Base-by-base conservation (phyloP, 78 protist species). In the Dictyostelium citrinum region DNA sequence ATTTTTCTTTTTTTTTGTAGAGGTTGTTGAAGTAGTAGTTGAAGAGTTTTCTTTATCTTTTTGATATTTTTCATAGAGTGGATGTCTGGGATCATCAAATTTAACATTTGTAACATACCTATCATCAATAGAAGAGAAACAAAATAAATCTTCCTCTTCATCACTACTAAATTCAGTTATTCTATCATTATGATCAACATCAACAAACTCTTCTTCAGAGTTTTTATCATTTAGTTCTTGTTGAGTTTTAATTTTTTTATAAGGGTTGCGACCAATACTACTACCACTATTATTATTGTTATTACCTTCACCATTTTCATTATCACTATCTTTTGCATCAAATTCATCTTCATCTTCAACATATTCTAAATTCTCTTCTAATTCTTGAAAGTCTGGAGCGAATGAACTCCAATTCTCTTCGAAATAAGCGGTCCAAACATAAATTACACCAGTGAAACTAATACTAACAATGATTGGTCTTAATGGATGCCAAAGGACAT, bases 341-440 rank as follows among this genome's bases (percentile, higher is more conserved):
- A 97, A 97, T 81, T 97, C 98, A 58, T 97, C 98, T 60, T 97
- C 98, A 37, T 60, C 24, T 90, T 97, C 98, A 1, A 64, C 22
- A 82, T 97, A 97, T 20, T 84, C 96, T 37, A 58, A 95, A 49
- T 97, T 97, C 33, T 95, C 96, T n/a, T 91, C 97, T 43, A 97
- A 31, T 31, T 97, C 98, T 64, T 45, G 41, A 78, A 97, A 97
- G 22, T 91, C 93, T 1, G 98, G 97, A 10, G 98, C 97, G 82
- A 95, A 97, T 0, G 98, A 97, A 86, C 98, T 97, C 98, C 98
- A 97, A 60, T 86, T 91, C 68, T 96, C 95, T 27, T 90, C 82
- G 39, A 83, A 84, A 35, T 71, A 43, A 5, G 71, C n/a, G 2
- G 86, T 74, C 97, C 97, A 95, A 4, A 95, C 58, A 37, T 70